Percentiles rank a stretch among this genome's conserved stretches.
Evolutionary conservation across 148 eudicot species (phyloP).

Genomic region (Tetragonia tetragonoides): DNA sequence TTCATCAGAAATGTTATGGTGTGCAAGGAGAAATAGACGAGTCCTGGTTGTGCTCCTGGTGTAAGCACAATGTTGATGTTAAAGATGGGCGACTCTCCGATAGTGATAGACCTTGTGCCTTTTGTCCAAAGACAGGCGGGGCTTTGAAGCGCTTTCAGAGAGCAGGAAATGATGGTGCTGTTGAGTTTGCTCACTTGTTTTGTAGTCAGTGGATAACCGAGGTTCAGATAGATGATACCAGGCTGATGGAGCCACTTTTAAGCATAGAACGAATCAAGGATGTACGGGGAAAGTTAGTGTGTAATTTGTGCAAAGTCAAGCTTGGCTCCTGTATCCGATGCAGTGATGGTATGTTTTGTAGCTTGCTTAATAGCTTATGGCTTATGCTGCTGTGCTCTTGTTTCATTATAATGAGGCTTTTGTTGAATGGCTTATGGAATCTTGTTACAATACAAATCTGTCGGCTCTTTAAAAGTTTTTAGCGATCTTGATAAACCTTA

Average conservation of each 20-base stretch:
- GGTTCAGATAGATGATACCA: slow-evolving; percentile 66
- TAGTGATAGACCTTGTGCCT: slow-evolving; percentile 57
- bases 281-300: slow-evolving; percentile 62
- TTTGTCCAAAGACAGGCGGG: slow-evolving; percentile 81
- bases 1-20: slow-evolving; percentile 95
- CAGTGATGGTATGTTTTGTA: slow-evolving; percentile 85
- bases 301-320: slow-evolving; percentile 87
- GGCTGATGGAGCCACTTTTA: slow-evolving; percentile 83
- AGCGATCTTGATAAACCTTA: neutral
- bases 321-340: slow-evolving; percentile 86
- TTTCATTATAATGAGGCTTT: slow-evolving; percentile 24
- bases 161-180: slow-evolving; percentile 33
- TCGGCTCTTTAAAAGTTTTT: neutral
- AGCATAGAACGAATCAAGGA: slow-evolving; percentile 65
- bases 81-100: slow-evolving; percentile 19
- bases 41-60: slow-evolving; percentile 82
- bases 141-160: slow-evolving; percentile 67
- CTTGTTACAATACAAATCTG: neutral
- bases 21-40: slow-evolving; percentile 57
- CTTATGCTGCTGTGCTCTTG: slow-evolving; percentile 33
- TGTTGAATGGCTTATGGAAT: slow-evolving; percentile 11
- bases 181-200: slow-evolving; percentile 79
- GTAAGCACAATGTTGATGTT: slow-evolving; percentile 49
- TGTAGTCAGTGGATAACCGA: slow-evolving; percentile 97
- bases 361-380: slow-evolving; percentile 31